Evolutionary conservation across 2,329 filamentous ascomycete genomes (phyloP).

Genomic region (Furcasterigmium furcatum): DNA sequence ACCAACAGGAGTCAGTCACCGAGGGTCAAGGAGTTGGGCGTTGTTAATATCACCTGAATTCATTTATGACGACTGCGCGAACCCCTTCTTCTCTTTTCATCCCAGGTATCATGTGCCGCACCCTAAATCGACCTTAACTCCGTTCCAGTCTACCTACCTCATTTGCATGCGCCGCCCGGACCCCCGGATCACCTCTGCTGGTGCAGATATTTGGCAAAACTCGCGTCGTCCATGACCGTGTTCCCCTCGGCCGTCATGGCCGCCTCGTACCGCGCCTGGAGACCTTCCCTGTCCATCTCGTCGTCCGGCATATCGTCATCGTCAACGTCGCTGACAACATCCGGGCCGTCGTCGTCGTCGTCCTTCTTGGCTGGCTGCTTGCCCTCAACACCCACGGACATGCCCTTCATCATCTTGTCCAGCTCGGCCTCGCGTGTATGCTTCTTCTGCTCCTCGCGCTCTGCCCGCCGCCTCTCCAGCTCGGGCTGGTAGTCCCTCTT

Average conservation of each 20-base stretch:
- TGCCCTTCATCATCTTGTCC: slow-evolving; percentile 91
- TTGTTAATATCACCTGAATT: neutral
- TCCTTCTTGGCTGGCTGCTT: slow-evolving; percentile 26
- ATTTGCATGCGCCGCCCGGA: neutral
- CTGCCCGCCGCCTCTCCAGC: slow-evolving; percentile 71
- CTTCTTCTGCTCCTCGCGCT: slow-evolving; percentile 74
- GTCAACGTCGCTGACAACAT: slow-evolving; percentile 56
- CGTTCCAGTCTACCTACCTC: neutral
- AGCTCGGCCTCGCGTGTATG: slow-evolving; percentile 75
- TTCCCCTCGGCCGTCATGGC: slow-evolving; percentile 62
- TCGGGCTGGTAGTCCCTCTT: slow-evolving; percentile 88
- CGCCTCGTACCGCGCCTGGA: slow-evolving; percentile 74
- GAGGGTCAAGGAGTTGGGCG: neutral
- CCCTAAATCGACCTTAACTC: no score
- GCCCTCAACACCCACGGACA: slow-evolving; percentile 49
- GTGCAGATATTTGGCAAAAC: slow-evolving; percentile 59
- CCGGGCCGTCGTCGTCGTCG: slow-evolving; percentile 43
- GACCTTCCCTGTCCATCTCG: slow-evolving; percentile 60
- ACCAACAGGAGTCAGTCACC: no score
- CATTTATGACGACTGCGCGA: neutral
- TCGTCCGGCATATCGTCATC: slow-evolving; percentile 56
- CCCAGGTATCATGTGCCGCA: neutral
- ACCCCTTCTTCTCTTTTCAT: neutral
- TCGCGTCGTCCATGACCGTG: slow-evolving; percentile 50
- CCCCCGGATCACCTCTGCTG: slow-evolving; percentile 10